A percentile compares a stretch with the other conserved stretches of the same genome.
phyloP scores from a whole-genome alignment of 345 rosid genomes.

The Barbarea vulgaris region DNA sequence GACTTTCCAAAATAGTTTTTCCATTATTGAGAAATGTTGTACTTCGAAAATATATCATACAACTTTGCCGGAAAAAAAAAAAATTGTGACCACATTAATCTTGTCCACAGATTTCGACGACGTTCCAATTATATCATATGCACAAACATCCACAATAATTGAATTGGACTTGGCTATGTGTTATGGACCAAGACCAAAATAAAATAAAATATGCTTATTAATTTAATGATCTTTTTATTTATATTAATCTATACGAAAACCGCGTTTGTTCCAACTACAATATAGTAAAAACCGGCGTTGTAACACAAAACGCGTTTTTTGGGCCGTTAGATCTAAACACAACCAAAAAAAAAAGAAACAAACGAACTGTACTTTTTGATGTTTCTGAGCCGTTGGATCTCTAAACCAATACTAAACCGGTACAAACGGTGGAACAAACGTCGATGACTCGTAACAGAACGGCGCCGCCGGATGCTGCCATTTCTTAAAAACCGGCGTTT shows the following conservation, averaged over 20 bases:
- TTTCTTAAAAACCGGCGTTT: conserved; percentile 60
- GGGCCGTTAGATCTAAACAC: conserved; percentile 25
- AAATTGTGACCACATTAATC: too few relatives aligned
- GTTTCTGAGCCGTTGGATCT: conserved; percentile 36
- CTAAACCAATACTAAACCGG: conserved; percentile 52
- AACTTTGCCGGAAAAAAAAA: too few relatives aligned
- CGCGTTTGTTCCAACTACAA: conserved; percentile 38
- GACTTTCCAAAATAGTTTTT: too few relatives aligned
- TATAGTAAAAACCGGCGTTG: conserved; percentile 14
- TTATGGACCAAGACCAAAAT: background rate
- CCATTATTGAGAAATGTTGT: too few relatives aligned
- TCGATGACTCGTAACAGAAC: conserved; percentile 55
- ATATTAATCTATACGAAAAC: conserved; percentile 19
- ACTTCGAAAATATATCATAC: too few relatives aligned
- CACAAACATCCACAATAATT: background rate
- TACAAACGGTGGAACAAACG: conserved; percentile 56
- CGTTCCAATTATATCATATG: background rate
- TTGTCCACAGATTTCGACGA: conserved; percentile 5
- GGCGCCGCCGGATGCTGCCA: conserved; percentile 99
- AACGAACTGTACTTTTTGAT: conserved; percentile 25
- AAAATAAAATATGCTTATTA: background rate
- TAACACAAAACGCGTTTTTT: conserved; percentile 24
- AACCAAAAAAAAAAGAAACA: background rate
- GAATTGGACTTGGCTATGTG: background rate
- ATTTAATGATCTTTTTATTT: background rate